These are phyloP conservation scores for Effrenium voratum DNA, from an alignment of 73 alveolate species.

Conservation along the genomic window DNA sequence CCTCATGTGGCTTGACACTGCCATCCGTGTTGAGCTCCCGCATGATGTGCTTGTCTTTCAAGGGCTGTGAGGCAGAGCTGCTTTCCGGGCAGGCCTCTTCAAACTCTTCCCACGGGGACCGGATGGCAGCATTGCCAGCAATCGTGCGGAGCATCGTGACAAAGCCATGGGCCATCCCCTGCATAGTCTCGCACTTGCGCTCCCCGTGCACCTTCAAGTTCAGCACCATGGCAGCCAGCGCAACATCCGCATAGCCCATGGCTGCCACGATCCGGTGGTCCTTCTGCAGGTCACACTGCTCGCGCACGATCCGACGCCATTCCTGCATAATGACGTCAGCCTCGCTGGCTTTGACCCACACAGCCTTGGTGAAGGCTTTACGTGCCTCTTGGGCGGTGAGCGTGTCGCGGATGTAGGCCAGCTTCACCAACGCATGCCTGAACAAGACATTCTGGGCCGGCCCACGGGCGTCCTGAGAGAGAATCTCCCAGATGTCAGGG, in stretches of 20 bases:
- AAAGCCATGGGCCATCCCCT: background rate
- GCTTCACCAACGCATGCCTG: background rate
- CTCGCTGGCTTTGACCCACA: background rate
- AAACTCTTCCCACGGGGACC: background rate
- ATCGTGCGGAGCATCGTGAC: background rate
- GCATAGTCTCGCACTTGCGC: background rate
- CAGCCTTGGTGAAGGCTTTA: background rate
- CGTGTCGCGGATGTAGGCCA: background rate
- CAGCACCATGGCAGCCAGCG: background rate
- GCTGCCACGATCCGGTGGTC: background rate
- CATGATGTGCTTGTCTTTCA: background rate
- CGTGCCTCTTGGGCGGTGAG: background rate
- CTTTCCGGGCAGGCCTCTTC: background rate
- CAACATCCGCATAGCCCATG: background rate
- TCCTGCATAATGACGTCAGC: background rate
- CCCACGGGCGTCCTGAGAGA: background rate
- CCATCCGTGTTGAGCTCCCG: constrained; percentile 9
- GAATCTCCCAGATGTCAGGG: background rate
- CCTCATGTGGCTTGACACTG: background rate
- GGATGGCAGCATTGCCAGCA: background rate
- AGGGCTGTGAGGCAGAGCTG: background rate
- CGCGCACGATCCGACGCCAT: background rate
- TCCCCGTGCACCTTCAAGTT: background rate
- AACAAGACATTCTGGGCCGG: background rate
- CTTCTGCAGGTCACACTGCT: background rate